Percentiles rank a stretch among this genome's conserved stretches.
phyloP scores from a whole-genome alignment of 2,329 filamentous ascomycete genomes.

The Hymenoscyphus linearis region DNA sequence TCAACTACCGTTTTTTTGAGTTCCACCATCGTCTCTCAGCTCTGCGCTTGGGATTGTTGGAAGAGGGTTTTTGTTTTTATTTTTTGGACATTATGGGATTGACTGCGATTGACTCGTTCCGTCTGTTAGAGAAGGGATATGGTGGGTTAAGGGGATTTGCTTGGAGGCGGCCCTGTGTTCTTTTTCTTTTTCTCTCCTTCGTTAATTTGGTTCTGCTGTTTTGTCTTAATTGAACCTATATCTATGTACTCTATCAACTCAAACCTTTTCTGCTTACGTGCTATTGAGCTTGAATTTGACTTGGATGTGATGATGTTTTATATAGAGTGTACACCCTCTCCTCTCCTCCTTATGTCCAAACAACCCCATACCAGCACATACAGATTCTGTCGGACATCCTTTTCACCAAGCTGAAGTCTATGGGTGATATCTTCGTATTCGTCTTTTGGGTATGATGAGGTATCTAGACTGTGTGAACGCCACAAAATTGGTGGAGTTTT shows the following conservation, averaged over 20 bases:
- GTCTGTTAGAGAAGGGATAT: not conserved
- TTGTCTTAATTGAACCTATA: not conserved
- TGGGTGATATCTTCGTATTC: too few relatives aligned
- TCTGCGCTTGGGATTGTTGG: too few relatives aligned
- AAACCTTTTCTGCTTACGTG: not conserved
- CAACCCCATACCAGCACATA: too few relatives aligned
- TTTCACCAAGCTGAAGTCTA: too few relatives aligned
- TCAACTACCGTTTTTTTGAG: not conserved
- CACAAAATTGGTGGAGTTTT: too few relatives aligned
- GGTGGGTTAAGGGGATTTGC: not conserved
- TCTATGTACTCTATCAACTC: not conserved
- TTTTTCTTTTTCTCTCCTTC: not conserved
- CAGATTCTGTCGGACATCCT: too few relatives aligned
- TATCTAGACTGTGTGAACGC: too few relatives aligned
- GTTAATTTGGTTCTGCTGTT: not conserved
- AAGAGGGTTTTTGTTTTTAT: too few relatives aligned
- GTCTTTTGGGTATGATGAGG: too few relatives aligned
- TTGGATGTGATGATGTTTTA: not conserved
- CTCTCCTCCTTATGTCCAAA: too few relatives aligned
- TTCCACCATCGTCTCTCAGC: too few relatives aligned
- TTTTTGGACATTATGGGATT: not conserved
- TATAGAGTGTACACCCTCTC: too few relatives aligned
- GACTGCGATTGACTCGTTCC: not conserved
- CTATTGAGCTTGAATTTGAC: not conserved
- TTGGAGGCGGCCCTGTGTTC: not conserved